phyloP scores from a whole-genome alignment of 768 basidiomycete species.

The Cystobasidium onofrii region DNA sequence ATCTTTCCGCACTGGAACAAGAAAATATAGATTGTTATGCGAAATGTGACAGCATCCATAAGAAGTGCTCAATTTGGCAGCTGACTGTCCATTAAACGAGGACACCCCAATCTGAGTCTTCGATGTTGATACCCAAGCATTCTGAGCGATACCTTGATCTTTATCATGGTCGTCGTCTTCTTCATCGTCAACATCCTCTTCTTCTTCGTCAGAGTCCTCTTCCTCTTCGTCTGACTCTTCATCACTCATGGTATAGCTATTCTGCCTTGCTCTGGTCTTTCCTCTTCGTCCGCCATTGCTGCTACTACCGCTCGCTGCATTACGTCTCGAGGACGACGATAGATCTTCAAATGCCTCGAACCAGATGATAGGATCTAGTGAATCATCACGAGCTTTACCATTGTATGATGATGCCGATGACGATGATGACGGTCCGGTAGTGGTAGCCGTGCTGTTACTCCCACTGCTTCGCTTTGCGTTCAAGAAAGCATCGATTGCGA shows the following conservation, averaged over 20 bases:
- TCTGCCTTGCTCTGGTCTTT: neutral
- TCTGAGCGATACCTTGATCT: neutral
- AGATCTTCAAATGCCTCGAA: constrained; percentile 11
- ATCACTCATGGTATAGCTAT: constrained; percentile 8
- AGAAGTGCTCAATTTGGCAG: neutral
- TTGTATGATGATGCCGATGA: too few relatives aligned
- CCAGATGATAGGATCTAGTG: constrained; percentile 14
- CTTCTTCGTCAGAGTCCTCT: neutral
- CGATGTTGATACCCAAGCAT: neutral
- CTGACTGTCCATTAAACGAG: neutral
- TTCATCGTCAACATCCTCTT: neutral
- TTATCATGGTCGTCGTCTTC: neutral
- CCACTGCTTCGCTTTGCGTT: neutral
- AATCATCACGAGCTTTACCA: neutral
- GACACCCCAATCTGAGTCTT: neutral
- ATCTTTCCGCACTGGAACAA: neutral
- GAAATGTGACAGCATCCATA: constrained; percentile 28
- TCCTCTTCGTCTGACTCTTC: neutral
- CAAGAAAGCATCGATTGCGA: constrained; percentile 23
- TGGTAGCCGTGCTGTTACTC: neutral
- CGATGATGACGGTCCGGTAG: too few relatives aligned
- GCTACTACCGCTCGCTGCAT: neutral
- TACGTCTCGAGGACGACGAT: neutral
- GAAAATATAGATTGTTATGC: constrained; percentile 15
- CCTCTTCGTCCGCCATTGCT: neutral